These are phyloP conservation scores for Apiotrichum akiyoshidainum DNA, from an alignment of 1,284 basidiomycete genomes.

Conservation along the genomic window DNA sequence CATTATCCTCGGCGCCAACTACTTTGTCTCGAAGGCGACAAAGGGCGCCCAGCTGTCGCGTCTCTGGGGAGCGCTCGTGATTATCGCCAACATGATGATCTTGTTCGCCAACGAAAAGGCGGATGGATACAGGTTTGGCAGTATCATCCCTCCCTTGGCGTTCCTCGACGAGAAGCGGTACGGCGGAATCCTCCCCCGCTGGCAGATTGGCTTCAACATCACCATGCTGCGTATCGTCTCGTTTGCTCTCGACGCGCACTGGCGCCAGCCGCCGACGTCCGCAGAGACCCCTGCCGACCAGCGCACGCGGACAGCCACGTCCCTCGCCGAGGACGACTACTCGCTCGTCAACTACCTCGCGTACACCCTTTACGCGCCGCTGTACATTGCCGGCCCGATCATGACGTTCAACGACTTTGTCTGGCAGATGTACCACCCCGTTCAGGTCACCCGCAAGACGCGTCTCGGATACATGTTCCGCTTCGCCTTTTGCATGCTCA, in stretches of 20 bases:
- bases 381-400: conserved; percentile 95
- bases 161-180: conserved; percentile 56
- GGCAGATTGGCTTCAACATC: conserved; percentile 95
- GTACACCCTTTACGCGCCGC: conserved; percentile 83
- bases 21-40: conserved; percentile 59
- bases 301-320: conserved; percentile 56
- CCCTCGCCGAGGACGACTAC: conserved; percentile 58
- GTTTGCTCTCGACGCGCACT: conserved; percentile 87
- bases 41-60: conserved; percentile 21
- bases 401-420: conserved; percentile 94
- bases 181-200: conserved; percentile 71
- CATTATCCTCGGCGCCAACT: conserved; percentile 69
- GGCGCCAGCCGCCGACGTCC: conserved; percentile 54
- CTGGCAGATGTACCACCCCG: conserved; percentile 61
- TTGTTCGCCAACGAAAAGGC: conserved; percentile 76
- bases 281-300: conserved; percentile 23
- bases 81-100: conserved; percentile 70
- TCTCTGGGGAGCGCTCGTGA: conserved; percentile 35
- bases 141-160: conserved; percentile 59
- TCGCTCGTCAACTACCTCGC: conserved; percentile 61
- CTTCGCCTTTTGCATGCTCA: conserved; percentile 68
- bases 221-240: conserved; percentile 92
- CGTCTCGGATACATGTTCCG: conserved; percentile 63
- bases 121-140: conserved; percentile 69
- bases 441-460: conserved; percentile 47